Base-by-base conservation (phyloP, 164 flowering plant genomes). In the Tetracentron sinense region DNA sequence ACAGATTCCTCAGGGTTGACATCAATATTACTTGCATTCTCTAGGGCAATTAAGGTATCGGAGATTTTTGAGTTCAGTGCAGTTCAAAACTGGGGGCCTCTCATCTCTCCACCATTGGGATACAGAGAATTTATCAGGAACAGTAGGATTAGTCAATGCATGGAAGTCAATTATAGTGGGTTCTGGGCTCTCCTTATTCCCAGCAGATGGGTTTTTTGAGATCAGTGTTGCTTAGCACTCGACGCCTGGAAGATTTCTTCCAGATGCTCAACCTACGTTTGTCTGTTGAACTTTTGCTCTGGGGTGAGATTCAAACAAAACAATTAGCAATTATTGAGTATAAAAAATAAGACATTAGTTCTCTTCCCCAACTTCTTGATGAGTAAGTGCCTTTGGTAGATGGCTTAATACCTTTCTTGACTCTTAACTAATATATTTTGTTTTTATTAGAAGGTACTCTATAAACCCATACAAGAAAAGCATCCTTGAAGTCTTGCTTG, bases 231-330 rank as follows among this genome's bases (percentile, higher is more conserved):
- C 85, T 89, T 27, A 89, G 80, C 59, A 88, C 90, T 52, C 94
- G 84, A 68, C 91, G 93, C 62, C 83, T 75, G 7, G 91, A 75
- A 61, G 96, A 86, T 79, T 77, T 88, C 79, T 89, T 89, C 28
- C 96, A 77, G 71, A 94, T 89, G 76, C 96, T 94, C 99, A 97
- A 94, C 35, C 95, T 75, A 49, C 88, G 78, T 59, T 81, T 89
- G 58, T 82, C 95, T 72, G 75, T 73, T 20, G 90, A 77, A 27
- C 72, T 72, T 75, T 85, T 87, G 60, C 62, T 69, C 97, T 91
- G 77, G 70, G 62, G 38, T 20, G 65, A 53, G n/a, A 58, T 38
- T 2, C 22, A 67, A 46, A 7, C 0, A 71, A 54, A 21, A 56
- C 30, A 71, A 47, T 52, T 58, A 47, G 27, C 25, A 65, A 20